A percentile compares a stretch with the other conserved stretches of the same genome.
Conservation (phyloP, 305 asterid species). For the Solanum hybrid region DNA sequence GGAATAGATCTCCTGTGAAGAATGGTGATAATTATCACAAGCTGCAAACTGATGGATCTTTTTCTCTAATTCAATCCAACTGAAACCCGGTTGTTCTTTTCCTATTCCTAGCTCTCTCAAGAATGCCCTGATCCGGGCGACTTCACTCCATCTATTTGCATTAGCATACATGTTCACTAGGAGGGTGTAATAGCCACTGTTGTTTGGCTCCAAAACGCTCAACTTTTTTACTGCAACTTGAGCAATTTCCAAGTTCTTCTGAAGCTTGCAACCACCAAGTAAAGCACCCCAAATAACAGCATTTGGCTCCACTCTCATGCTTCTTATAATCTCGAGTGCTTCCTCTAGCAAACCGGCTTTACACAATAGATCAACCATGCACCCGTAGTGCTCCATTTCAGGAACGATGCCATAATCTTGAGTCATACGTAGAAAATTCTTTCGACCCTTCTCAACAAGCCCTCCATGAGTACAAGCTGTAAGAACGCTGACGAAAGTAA, state of each 20-base stretch:
- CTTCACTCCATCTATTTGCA: conserved; percentile 50
- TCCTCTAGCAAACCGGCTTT: conserved; percentile 56
- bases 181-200: conserved; percentile 40
- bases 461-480: conserved; percentile 71
- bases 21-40: conserved; percentile 39
- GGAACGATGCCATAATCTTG: conserved; percentile 32
- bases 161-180: conserved; percentile 35
- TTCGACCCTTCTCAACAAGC: conserved; percentile 46
- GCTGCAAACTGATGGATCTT: conserved; percentile 56
- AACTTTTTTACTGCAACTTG: conserved; percentile 39
- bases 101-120: conserved; percentile 53
- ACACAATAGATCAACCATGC: conserved; percentile 54
- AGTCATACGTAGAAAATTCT: conserved; percentile 38
- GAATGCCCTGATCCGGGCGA: conserved; percentile 32
- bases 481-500: conserved; percentile 54
- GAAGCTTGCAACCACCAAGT: conserved; percentile 56
- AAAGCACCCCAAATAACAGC: conserved; percentile 65
- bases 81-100: conserved; percentile 50
- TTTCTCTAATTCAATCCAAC: conserved; percentile 59
- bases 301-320: conserved; percentile 57
- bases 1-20: conserved; percentile 29
- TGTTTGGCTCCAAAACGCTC: conserved; percentile 45
- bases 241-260: conserved; percentile 56
- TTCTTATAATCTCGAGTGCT: conserved; percentile 36
- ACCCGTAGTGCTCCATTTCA: conserved; percentile 50